Conservation (phyloP, 495 filamentous ascomycete genomes). For the Neurospora sublineolata region DNA sequence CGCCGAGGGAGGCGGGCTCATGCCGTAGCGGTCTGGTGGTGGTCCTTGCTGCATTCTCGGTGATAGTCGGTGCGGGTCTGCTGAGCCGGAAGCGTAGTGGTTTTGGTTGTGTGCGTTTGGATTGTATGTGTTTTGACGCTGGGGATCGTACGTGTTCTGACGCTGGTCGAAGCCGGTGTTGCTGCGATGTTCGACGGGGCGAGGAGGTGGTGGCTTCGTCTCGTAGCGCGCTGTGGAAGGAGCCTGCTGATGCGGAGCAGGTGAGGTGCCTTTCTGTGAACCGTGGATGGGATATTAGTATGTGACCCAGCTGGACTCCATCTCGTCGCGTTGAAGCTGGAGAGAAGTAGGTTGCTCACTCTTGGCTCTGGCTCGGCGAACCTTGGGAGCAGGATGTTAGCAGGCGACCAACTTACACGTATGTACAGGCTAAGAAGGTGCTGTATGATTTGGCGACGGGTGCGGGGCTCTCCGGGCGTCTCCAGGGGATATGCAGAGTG, state of each 20-base stretch:
- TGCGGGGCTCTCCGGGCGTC: slow-evolving; percentile 4
- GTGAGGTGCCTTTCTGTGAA: slow-evolving; percentile 21
- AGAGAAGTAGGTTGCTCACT: slow-evolving; percentile 36
- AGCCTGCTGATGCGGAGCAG: slow-evolving; percentile 7
- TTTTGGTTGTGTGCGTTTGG: neutral
- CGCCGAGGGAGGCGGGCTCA: slow-evolving; percentile 24
- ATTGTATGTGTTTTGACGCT: neutral
- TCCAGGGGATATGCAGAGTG: slow-evolving; percentile 8
- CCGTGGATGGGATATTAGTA: neutral
- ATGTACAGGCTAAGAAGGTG: neutral
- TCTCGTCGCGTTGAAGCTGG: neutral
- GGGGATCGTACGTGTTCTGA: neutral
- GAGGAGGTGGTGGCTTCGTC: slow-evolving; percentile 27
- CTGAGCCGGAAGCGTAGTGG: neutral
- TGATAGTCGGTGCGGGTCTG: slow-evolving; percentile 11
- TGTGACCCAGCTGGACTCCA: slow-evolving; percentile 4
- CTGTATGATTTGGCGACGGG: neutral
- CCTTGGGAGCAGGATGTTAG: slow-evolving; percentile 33
- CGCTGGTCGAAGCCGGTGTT: slow-evolving; percentile 5
- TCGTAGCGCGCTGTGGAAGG: slow-evolving; percentile 25
- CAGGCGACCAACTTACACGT: slow-evolving; percentile 5
- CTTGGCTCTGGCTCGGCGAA: slow-evolving; percentile 84
- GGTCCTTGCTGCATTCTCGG: slow-evolving; percentile 7
- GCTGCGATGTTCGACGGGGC: slow-evolving; percentile 18
- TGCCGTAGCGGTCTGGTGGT: slow-evolving; percentile 14